Evolutionary conservation across 2,329 filamentous ascomycete genomes (phyloP).

Genomic region (Aspergillus ustus): DNA sequence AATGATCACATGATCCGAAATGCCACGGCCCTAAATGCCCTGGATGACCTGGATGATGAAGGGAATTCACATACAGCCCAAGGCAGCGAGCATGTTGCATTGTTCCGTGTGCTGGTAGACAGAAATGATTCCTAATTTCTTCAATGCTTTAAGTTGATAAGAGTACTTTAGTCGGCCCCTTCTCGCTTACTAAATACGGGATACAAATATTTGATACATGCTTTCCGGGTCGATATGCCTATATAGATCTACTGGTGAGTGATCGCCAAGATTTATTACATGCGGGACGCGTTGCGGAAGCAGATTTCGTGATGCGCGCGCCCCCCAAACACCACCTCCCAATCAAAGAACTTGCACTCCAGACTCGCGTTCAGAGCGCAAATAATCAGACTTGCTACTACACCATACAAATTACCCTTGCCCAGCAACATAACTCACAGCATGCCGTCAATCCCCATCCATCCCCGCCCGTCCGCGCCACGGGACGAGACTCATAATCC

Average conservation of each 20-base stretch:
- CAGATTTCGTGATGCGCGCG: not conserved
- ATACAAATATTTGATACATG: not conserved
- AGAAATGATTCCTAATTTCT: not conserved
- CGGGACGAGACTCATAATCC: conserved; percentile 52
- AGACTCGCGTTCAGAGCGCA: not conserved
- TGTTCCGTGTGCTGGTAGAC: not conserved
- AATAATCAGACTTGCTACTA: not conserved
- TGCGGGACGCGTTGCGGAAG: conserved; percentile 9
- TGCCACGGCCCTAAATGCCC: too few species aligned
- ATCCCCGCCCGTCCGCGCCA: conserved; percentile 30
- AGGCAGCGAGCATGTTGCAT: not conserved
- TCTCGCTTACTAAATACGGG: not conserved
- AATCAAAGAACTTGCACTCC: not conserved
- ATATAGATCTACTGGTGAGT: not conserved
- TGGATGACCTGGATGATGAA: too few species aligned
- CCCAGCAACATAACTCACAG: not conserved
- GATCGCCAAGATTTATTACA: not conserved
- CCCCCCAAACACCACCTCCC: not conserved
- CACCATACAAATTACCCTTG: not conserved
- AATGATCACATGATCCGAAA: too few species aligned
- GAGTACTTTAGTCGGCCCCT: not conserved
- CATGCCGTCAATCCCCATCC: conserved; percentile 51
- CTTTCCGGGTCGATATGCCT: not conserved
- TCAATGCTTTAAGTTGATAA: not conserved
- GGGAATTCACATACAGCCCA: not conserved